Evolutionary conservation across 306 rosid species (phyloP).

Genomic region (Malus domestica): DNA sequence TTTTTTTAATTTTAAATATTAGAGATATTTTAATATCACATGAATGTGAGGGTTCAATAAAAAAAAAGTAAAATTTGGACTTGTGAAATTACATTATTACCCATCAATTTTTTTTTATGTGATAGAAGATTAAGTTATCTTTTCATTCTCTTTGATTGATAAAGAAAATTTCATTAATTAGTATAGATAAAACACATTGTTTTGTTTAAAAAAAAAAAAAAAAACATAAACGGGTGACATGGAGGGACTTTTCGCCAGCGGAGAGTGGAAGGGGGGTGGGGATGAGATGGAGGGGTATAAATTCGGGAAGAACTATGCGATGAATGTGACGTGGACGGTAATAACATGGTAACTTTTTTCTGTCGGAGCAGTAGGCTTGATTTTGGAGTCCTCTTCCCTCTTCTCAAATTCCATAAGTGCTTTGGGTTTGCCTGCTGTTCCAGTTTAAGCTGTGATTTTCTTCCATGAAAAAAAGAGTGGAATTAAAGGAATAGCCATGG

Average conservation of each 20-base stretch:
- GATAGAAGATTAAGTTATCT: too few relatives aligned
- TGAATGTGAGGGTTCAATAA: too few relatives aligned
- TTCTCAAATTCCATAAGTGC: conserved; percentile 43
- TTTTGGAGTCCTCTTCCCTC: conserved; percentile 45
- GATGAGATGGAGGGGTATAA: conserved; percentile 30
- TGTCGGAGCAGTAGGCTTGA: conserved; percentile 33
- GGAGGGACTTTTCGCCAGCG: conserved; percentile 32
- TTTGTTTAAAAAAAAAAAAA: too few relatives aligned
- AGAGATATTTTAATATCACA: too few relatives aligned
- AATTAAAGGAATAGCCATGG: conserved; percentile 34
- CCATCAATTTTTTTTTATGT: too few relatives aligned
- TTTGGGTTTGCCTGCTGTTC: conserved; percentile 42
- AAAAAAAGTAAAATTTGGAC: too few relatives aligned
- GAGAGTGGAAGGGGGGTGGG: conserved; percentile 27
- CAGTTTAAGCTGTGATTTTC: conserved; percentile 34
- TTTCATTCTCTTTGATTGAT: too few relatives aligned
- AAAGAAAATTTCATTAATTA: too few relatives aligned
- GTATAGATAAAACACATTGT: too few relatives aligned
- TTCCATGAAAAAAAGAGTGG: conserved; percentile 44
- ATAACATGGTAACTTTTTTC: conserved; percentile 23
- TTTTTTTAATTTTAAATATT: too few relatives aligned
- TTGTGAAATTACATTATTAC: too few relatives aligned
- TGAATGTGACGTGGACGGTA: conserved; percentile 33
- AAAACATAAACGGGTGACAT: too few relatives aligned
- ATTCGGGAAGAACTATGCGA: conserved; percentile 28